Evolutionary conservation across 495 filamentous ascomycete species (phyloP).

Genomic region (Hypoxylon cercidicola): DNA sequence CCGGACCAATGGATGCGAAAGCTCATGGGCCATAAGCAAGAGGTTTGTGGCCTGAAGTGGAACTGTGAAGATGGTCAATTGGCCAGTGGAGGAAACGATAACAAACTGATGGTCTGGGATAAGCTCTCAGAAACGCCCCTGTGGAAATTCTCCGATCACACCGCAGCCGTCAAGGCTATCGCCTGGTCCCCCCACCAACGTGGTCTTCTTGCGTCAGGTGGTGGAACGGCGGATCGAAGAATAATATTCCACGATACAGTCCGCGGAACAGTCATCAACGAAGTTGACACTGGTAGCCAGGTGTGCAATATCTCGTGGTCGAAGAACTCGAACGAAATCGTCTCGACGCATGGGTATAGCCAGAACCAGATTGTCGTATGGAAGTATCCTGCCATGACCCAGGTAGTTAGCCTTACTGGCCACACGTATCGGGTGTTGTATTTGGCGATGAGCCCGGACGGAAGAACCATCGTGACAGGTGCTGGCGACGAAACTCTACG

Average conservation of each 20-base stretch:
- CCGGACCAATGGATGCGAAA: constrained; percentile 88
- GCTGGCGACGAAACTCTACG: constrained; percentile 95
- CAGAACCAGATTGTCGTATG: constrained; percentile 99
- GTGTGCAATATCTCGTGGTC: constrained; percentile 97
- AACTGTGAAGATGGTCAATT: constrained; percentile 94
- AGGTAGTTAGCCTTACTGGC: constrained; percentile 92
- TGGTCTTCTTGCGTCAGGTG: constrained; percentile 91
- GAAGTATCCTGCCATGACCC: constrained; percentile 98
- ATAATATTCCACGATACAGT: constrained; percentile 99
- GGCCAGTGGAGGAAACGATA: constrained; percentile 97
- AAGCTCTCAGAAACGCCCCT: constrained; percentile 86
- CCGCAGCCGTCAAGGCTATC: constrained; percentile 95
- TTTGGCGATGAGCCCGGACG: constrained; percentile 96
- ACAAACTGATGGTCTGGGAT: constrained; percentile 98
- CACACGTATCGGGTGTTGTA: constrained; percentile 97
- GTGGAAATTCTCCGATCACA: constrained; percentile 92
- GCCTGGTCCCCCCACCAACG: constrained; percentile 98
- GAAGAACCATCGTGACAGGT: constrained; percentile 91
- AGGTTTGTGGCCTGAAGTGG: constrained; percentile 98
- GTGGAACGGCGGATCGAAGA: constrained; percentile 91
- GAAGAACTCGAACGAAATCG: constrained; percentile 95
- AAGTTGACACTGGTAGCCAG: constrained; percentile 94
- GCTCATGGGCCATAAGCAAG: constrained; percentile 95
- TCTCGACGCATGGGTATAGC: constrained; percentile 95
- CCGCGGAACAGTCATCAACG: constrained; percentile 77